These are phyloP conservation scores for Tympanopsis confertula DNA, from an alignment of 2,329 filamentous ascomycete genomes.

Conservation along the genomic window DNA sequence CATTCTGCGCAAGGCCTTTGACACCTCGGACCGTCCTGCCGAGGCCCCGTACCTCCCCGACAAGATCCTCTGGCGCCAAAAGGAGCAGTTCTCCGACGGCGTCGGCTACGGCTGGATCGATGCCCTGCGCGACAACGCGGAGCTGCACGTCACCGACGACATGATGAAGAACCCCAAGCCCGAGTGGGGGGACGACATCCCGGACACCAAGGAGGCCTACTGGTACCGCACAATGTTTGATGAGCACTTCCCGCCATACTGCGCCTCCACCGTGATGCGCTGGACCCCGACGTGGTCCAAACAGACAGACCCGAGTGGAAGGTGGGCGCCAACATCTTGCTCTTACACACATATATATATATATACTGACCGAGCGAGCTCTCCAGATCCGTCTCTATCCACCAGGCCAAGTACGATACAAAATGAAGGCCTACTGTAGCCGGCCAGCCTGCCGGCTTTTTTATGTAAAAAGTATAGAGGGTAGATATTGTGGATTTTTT, in stretches of 20 bases:
- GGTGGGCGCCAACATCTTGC: too few relatives aligned
- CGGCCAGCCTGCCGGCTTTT: too few relatives aligned
- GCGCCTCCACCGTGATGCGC: constrained; percentile 83
- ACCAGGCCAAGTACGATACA: too few relatives aligned
- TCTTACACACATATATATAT: too few relatives aligned
- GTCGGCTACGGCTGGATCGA: constrained; percentile 99
- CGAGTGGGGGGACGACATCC: constrained; percentile 85
- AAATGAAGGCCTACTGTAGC: too few relatives aligned
- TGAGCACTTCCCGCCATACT: constrained; percentile 89
- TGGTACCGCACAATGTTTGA: constrained; percentile 99
- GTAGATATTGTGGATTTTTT: too few relatives aligned
- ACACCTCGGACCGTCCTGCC: constrained; percentile 68
- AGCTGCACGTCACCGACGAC: constrained; percentile 82
- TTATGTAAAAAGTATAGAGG: too few relatives aligned
- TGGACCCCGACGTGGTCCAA: constrained; percentile 98
- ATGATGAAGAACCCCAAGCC: constrained; percentile 97
- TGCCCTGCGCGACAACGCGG: constrained; percentile 85
- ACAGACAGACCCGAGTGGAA: constrained; percentile 87
- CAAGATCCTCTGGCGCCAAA: constrained; percentile 93
- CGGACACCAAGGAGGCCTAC: constrained; percentile 95
- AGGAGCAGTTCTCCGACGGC: constrained; percentile 98
- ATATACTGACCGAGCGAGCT: too few relatives aligned
- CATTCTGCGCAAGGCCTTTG: constrained; percentile 94
- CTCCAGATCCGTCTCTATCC: too few relatives aligned
- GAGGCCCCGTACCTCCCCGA: constrained; percentile 83